phyloP scores from a whole-genome alignment of 148 eudicot species.

The Vaccinium myrtillus region DNA sequence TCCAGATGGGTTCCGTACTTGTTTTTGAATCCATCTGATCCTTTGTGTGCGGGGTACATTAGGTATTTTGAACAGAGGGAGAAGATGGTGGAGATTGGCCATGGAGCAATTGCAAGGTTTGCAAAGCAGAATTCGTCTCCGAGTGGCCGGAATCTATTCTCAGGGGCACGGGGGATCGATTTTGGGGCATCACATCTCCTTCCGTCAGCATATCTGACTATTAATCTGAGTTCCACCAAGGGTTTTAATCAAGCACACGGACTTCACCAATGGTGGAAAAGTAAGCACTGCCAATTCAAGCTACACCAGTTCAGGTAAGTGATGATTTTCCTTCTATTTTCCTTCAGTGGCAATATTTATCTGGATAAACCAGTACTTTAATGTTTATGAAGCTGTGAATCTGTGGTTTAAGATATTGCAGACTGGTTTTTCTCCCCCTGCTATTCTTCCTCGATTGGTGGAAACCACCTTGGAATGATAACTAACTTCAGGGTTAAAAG shows the following conservation, averaged over 20 bases:
- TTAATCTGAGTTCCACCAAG: slow-evolving; percentile 30
- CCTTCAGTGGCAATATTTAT: not conserved
- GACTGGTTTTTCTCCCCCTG: not conserved
- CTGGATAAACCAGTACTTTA: not conserved
- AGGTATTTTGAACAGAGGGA: slow-evolving; percentile 71
- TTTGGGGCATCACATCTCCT: slow-evolving; percentile 52
- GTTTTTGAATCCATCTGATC: slow-evolving; percentile 66
- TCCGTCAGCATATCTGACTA: slow-evolving; percentile 51
- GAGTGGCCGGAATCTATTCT: slow-evolving; percentile 31
- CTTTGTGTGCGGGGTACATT: slow-evolving; percentile 52
- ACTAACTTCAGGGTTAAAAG: too few species aligned
- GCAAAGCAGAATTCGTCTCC: slow-evolving; percentile 47
- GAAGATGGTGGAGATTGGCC: slow-evolving; percentile 57
- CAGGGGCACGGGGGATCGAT: slow-evolving; percentile 33
- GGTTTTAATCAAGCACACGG: slow-evolving; percentile 61
- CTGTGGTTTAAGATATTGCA: too few species aligned
- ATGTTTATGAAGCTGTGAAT: not conserved
- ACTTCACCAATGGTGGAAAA: slow-evolving; percentile 73
- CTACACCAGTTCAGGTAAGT: slow-evolving; percentile 36
- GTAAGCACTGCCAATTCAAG: slow-evolving; percentile 33
- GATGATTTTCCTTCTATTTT: not conserved
- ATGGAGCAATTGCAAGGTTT: slow-evolving; percentile 41
- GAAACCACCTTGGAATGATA: too few species aligned
- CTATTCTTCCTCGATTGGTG: too few species aligned
- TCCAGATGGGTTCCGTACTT: slow-evolving; percentile 61